Evolutionary conservation across 1,284 basidiomycete species (phyloP).

Genomic region (Ganoderma lingzhi): DNA sequence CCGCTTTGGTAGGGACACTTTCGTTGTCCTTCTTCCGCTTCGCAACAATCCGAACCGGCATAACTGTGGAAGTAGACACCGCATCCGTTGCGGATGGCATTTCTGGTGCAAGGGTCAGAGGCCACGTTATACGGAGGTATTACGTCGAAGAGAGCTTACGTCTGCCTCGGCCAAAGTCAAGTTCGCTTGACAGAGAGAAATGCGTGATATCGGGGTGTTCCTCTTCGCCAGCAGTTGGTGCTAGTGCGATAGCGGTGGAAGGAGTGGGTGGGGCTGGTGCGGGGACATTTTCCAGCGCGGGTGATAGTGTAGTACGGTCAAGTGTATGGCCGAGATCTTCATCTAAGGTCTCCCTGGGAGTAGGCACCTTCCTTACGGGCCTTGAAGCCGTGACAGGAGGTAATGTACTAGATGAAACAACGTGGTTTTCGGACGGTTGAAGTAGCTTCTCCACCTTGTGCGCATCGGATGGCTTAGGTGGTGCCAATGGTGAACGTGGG

Average conservation of each 20-base stretch:
- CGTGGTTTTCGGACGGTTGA: not conserved
- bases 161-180: slow-evolving; percentile 14
- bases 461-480: slow-evolving; percentile 17
- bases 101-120: not conserved
- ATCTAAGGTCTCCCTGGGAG: slow-evolving; percentile 18
- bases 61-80: not conserved
- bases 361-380: slow-evolving; percentile 3
- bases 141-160: slow-evolving; percentile 5
- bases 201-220: not conserved
- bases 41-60: not conserved
- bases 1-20: slow-evolving; percentile 38
- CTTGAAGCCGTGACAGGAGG: slow-evolving; percentile 2
- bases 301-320: slow-evolving; percentile 15
- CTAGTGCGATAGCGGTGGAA: too few relatives aligned
- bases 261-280: too few relatives aligned
- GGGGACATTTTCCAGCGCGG: not conserved
- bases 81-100: not conserved
- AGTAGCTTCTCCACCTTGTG: slow-evolving; percentile 16
- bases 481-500: not conserved
- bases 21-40: slow-evolving; percentile 33
- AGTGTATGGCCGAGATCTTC: slow-evolving; percentile 29
- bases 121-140: not conserved
- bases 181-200: slow-evolving; percentile 25
- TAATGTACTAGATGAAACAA: not conserved
- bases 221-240: not conserved